These are phyloP conservation scores for Arctium lappa DNA, from an alignment of 129 eudicot species.

Conservation along the genomic window DNA sequence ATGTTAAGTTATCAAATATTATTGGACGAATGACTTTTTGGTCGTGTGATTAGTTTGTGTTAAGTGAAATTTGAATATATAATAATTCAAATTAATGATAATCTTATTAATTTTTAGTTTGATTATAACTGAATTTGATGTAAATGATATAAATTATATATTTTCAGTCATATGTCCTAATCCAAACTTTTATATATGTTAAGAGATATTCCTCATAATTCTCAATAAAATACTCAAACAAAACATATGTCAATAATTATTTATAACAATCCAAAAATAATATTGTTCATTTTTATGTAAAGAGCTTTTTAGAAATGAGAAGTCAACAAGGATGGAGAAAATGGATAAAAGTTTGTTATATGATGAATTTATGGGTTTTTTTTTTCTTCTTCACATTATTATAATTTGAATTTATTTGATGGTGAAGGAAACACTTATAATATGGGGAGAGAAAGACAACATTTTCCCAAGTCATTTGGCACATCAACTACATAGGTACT, in stretches of 20 bases:
- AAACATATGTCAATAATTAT: too few relatives aligned
- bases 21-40: too few relatives aligned
- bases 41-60: too few relatives aligned
- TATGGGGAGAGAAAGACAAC: conserved; percentile 79
- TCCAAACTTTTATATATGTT: too few relatives aligned
- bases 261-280: too few relatives aligned
- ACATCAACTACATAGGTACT: conserved; percentile 52
- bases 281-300: neutral
- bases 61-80: too few relatives aligned
- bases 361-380: neutral
- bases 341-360: neutral
- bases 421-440: conserved; percentile 64
- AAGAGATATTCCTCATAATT: too few relatives aligned
- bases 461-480: conserved; percentile 54
- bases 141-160: too few relatives aligned
- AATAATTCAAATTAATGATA: neutral
- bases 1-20: too few relatives aligned
- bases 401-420: neutral
- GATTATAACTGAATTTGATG: neutral
- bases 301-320: too few relatives aligned
- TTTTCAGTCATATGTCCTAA: too few relatives aligned
- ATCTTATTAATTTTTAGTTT: neutral
- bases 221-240: too few relatives aligned
- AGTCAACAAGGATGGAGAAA: neutral
- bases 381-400: neutral